Evolutionary conservation across 768 basidiomycete species (phyloP), one percentile per base, ranked within the genome.

Genomic region (Lentinula sp.): DNA sequence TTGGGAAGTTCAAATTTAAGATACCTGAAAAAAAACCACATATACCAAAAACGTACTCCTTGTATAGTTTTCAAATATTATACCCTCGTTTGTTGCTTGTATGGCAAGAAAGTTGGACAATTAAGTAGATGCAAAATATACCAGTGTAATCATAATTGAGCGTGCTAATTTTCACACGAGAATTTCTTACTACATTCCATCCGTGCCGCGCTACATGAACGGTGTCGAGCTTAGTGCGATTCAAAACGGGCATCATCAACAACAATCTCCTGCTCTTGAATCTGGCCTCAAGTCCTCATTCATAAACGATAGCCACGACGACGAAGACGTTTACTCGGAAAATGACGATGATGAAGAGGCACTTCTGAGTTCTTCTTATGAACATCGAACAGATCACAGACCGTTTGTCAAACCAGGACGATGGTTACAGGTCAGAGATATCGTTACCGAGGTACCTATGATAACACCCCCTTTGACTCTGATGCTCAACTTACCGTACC

Each of bases 401-500:
- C 21, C 59, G 9, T 10, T 48, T 48, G 46, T 48, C 28, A 21
- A 42, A 32, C n/a, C 23, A 32, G 66, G 66, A 57, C 59, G 78
- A 13, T 89, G 88, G 87, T 68, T 73, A 1, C 85, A 85, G 67
- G 75, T 84, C 9, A 77, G 77, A 65, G 71, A 79, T 40, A 89
- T 92, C 55, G 85, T 91, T 43, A 69, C 88, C 23, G 89, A 93
- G 82, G 91, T 91, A 67, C 28, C 39, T 23, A 37, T n/a, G 13
- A 45, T 31, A 21, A 13, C 10, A 18, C 32, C 18, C 39, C 40
- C 16, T 46, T 50, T 31, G 1, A 9, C 10, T 51, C 45, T 46
- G 18, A 16, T n/a, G 46, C 57, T 42, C n/a, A 15, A 35, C 4
- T 39, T 42, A 46, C 39, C 45, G 57, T 34, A 32, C 52, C 6